Conservation (phyloP, 495 filamentous ascomycete species). For the Penicillium maclennaniae region DNA sequence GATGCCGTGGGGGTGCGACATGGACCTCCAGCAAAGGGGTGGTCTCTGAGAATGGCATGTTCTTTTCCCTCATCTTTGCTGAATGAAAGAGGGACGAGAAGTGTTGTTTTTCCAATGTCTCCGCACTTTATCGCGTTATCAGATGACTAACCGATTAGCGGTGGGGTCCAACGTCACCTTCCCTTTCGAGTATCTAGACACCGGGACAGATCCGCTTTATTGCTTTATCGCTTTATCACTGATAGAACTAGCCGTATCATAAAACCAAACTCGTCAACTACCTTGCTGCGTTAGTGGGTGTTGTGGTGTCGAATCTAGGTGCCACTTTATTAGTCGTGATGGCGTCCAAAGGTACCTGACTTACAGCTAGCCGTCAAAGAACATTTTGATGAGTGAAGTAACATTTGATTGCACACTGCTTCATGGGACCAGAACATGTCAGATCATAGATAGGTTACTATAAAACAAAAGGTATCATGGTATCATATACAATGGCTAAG, state of each 20-base stretch:
- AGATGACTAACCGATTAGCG: conserved; percentile 13
- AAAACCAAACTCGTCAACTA: not conserved
- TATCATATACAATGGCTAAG: conserved; percentile 17
- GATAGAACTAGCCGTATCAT: not conserved
- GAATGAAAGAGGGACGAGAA: conserved; percentile 3
- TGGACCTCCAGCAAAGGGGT: conserved; percentile 39
- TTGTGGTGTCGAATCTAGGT: not conserved
- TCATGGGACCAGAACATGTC: not conserved
- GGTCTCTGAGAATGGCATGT: conserved; percentile 39
- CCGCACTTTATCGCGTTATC: conserved; percentile 25
- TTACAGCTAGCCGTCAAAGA: not conserved
- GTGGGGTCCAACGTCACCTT: not conserved
- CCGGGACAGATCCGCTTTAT: not conserved
- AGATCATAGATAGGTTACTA: not conserved
- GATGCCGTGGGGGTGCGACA: conserved; percentile 47
- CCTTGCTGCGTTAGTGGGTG: not conserved
- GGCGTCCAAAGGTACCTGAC: not conserved
- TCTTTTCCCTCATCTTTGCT: conserved; percentile 41
- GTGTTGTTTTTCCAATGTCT: conserved; percentile 7
- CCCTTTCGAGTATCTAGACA: not conserved
- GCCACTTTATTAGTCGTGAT: not conserved
- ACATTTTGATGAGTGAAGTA: not conserved
- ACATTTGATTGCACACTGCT: not conserved
- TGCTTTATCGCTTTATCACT: not conserved
- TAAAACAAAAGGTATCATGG: conserved; percentile 10